Base-by-base conservation (phyloP, 2,329 filamentous ascomycete species). In the Ophioceras dolichostomum region DNA sequence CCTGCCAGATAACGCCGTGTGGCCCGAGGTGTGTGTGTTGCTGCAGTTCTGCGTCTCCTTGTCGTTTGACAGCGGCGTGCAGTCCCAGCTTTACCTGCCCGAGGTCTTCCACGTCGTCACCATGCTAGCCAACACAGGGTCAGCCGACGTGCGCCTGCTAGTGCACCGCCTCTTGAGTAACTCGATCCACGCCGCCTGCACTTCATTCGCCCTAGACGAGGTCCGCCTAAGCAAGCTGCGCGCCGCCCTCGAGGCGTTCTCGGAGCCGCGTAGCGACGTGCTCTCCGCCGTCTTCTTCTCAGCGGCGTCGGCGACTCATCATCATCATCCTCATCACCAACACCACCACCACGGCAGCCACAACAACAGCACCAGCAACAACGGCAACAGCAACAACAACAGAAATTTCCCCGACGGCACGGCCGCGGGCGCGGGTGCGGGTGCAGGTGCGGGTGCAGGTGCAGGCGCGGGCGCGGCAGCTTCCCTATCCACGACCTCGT, bases 81-180 rank as follows among this genome's bases (percentile, higher is more conserved):
- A 83, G 52, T 69, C 76, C 4, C 77, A 82, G 52, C 61, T 81
- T 32, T 83, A 75, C 46, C 58, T 83, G 5, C 77, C 78, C 0
- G 78, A 83, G 50, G 65, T 83, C 32, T 82, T 82, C 50, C 78
- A 83, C 53, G 64, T 82, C 34, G 74, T 81, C 41, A 81, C 78
- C 0, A 80, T 83, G 74, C 62, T 82, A 19, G 73, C 75, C 26
- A 81, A 81, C 46, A 80, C 73, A 2, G 78, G 78, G 6, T 56
- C 66, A 10, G 56, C 65, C 9, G 69, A 74, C 10, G 61, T 79
- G 6, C 67, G 76, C 34, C 54, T 68, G 7, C 59, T 73, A 16
- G 74, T 82, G 3, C 76, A 81, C 49, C 67, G 72, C 37, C 58
- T 83, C 10, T 58, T 83, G 18, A 67, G 79, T 37, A 83, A 82